Evolutionary conservation across 345 rosid genomes (phyloP), one percentile per base, ranked within the genome.

Genomic region (Turnera subulata): DNA sequence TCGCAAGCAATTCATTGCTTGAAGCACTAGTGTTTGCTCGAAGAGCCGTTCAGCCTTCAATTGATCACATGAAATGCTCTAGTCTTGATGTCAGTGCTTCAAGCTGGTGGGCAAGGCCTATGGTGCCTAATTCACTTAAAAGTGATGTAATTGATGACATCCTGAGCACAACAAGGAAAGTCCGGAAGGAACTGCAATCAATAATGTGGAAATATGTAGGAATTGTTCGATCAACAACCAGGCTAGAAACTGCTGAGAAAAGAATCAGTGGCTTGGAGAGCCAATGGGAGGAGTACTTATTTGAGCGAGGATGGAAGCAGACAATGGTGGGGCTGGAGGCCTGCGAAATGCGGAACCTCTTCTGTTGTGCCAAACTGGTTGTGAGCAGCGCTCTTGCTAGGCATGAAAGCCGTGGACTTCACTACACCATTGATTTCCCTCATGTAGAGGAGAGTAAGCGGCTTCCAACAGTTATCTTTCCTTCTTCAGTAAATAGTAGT

Each of bases 1-100:
- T 92, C 38, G 98, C 98, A 35, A 92, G 98, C 68, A 92, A 92
- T 73, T 92, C 98, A 24, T 76, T 92, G 78, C 84, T 92, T 16
- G 97, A 92, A 86, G 98, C 97, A 29, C 80, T 92, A 54, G 97
- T 92, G 63, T 92, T 92, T 59, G 98, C 97, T 1, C 80, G 84
- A 60, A 80, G 98, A 53, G 94, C 97, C 11, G 98, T 89, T 61
- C 79, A 76, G 64, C 95, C 96, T 57, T 89, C 96, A 0, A 76
- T 86, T 17, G 82, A 83, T 51, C 86, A 84, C 77, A 83, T 84
- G 91, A 82, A 66, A 60, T 40, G 59, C 61, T 75, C 89, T 13
- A 68, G 55, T 58, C 81, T 81, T 56, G 79, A 84, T 26, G 39
- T 65, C 6, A 61, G 65, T 12, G 80, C 76, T 60, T 78, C 82